phyloP scores from a whole-genome alignment of 2,329 filamentous ascomycete species.

The Allantophomopsis lycopodina region DNA sequence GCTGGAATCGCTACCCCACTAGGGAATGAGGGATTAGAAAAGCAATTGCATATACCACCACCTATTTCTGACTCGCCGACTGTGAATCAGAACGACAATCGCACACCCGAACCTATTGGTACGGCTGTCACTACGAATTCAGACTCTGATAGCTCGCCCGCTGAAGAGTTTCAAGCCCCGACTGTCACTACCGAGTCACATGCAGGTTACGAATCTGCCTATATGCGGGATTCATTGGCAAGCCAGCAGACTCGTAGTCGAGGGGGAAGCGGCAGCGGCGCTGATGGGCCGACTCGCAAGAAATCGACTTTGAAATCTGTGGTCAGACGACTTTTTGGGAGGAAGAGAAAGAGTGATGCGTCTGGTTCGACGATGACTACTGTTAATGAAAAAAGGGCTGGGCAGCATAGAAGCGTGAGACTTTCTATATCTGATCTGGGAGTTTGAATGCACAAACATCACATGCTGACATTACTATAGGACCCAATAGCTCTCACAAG shows the following conservation, averaged over 20 bases:
- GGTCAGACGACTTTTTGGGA: constrained; percentile 42
- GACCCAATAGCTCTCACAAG: constrained; percentile 24
- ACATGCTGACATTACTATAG: constrained; percentile 13
- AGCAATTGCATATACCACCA: constrained; percentile 6
- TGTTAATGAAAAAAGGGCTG: constrained; percentile 6
- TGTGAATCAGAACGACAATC: constrained; percentile 2
- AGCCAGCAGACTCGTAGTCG: too few relatives aligned
- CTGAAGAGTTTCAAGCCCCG: constrained; percentile 4
- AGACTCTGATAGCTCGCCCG: background rate
- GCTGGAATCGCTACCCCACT: constrained; percentile 21
- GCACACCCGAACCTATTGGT: constrained; percentile 2
- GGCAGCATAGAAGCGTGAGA: constrained; percentile 36
- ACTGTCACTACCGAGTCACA: constrained; percentile 6
- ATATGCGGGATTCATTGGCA: constrained; percentile 30
- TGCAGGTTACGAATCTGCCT: constrained; percentile 5
- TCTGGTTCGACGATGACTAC: constrained; percentile 4
- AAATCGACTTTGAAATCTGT: constrained; percentile 43
- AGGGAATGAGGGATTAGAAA: constrained; percentile 10
- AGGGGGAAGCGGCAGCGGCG: too few relatives aligned
- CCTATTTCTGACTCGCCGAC: too few relatives aligned
- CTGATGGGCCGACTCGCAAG: constrained; percentile 30
- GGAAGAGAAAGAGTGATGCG: constrained; percentile 32
- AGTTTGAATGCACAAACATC: constrained; percentile 1
- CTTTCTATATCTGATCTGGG: constrained; percentile 4
- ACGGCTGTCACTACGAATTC: constrained; percentile 3